Base-by-base conservation (phyloP, 2,329 filamentous ascomycete genomes). In the Fusarium scirpi region DNA sequence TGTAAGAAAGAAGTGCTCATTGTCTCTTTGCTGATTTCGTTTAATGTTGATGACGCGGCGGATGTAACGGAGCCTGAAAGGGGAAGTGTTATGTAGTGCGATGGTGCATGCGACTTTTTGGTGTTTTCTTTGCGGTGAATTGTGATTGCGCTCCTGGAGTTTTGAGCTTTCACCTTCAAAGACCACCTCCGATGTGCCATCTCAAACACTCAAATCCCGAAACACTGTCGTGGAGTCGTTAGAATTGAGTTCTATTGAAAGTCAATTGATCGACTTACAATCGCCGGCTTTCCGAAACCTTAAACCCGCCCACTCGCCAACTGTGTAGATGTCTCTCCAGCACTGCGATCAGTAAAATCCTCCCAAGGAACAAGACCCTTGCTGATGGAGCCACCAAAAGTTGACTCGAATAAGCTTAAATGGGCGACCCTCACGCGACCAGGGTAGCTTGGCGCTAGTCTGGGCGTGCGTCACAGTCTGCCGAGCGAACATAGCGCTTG, bases 401-500 rank as follows among this genome's bases (percentile, higher is more conserved):
- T 58, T 45, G n/a, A 43, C 25, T 58, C 24, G 41, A 53, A 62
- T 70, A 71, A 70, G 67, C 68, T 62, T 71, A 71, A 70, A 65
- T 71, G 27, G 38, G 30, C 32, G 59, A 47, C 57, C 45, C 67
- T 60, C 58, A 40, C 53, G 51, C 45, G 53, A 70, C 57, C 52
- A 56, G 48, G 55, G 5, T 45, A 32, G 24, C 67, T 69, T 69
- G 67, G 67, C 66, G 40, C 49, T 48, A 41, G 69, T 18, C 69
- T 72, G 58, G 69, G 69, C 69, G 1, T 72, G 69, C 69, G 70
- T 72, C 70, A 72, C 46, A 38, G 30, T 62, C 62, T 59, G 58
- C 13, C 46, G 24, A 70, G 44, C 48, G 25, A 58, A 52, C 24
- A 48, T 4, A 41, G 22, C 25, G 29, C 34, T 69, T 71, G 69